A percentile compares a stretch with the other conserved stretches of the same genome.
These are phyloP conservation scores for Moringa oleifera DNA, from an alignment of 345 rosid species.

Conservation along the genomic window DNA sequence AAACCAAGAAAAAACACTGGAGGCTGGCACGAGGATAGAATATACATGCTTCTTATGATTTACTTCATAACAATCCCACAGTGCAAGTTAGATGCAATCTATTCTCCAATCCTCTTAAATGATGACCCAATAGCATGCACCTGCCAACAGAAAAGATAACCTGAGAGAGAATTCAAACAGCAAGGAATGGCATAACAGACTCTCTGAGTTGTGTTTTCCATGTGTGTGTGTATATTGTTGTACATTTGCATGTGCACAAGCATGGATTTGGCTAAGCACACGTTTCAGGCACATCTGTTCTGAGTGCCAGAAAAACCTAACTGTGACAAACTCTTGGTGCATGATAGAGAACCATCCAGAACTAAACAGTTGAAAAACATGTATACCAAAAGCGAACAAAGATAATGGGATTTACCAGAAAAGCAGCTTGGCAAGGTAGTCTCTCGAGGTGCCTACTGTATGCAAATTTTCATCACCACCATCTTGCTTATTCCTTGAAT, in stretches of 20 bases:
- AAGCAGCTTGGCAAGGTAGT: slow-evolving; percentile 87
- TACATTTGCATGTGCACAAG: background rate
- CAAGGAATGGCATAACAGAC: background rate
- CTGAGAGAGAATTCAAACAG: slow-evolving; percentile 2
- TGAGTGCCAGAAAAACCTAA: background rate
- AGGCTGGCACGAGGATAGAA: slow-evolving; percentile 23
- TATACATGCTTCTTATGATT: slow-evolving; percentile 35
- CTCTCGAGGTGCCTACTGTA: slow-evolving; percentile 64
- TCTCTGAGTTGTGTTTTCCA: background rate
- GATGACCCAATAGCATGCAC: slow-evolving; percentile 97
- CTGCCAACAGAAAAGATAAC: slow-evolving; percentile 30
- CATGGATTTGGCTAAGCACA: background rate
- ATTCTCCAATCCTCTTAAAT: slow-evolving; percentile 91
- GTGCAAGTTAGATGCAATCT: slow-evolving; percentile 86
- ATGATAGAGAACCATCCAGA: background rate
- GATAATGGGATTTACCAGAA: slow-evolving; percentile 55
- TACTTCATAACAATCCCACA: slow-evolving; percentile 71
- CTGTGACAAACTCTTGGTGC: background rate
- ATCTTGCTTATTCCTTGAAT: slow-evolving; percentile 22
- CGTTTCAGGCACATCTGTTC: background rate
- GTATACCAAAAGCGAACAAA: background rate
- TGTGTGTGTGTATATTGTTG: background rate
- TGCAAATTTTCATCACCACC: slow-evolving; percentile 34
- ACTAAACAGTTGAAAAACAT: no score
- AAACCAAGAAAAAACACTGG: background rate